Evolutionary conservation across 495 filamentous ascomycete genomes (phyloP).

Genomic region (Oidiodendron maius): DNA sequence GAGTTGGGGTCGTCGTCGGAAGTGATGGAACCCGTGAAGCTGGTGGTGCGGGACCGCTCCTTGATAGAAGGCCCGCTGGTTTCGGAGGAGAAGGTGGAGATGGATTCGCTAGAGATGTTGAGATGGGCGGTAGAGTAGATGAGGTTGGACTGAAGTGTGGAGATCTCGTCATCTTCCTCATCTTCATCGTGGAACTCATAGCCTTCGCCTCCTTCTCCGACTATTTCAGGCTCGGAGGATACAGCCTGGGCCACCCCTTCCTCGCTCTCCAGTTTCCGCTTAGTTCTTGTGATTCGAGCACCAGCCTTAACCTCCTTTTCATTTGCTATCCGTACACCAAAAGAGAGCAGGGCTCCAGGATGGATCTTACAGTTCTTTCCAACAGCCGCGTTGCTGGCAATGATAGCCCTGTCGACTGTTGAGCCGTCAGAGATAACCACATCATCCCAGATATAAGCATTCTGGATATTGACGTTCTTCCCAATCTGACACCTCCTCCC

Average conservation of each 20-base stretch:
- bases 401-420: conserved; percentile 63
- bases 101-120: conserved; percentile 69
- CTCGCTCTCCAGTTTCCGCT: conserved; percentile 35
- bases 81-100: conserved; percentile 52
- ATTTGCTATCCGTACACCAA: conserved; percentile 64
- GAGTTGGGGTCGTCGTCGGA: conserved; percentile 41
- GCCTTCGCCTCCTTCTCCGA: conserved; percentile 52
- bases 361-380: conserved; percentile 64
- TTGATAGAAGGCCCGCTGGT: conserved; percentile 28
- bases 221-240: conserved; percentile 45
- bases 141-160: conserved; percentile 33
- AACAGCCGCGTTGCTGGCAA: conserved; percentile 64
- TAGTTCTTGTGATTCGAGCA: conserved; percentile 50
- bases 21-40: conserved; percentile 35
- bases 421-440: conserved; percentile 67
- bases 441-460: conserved; percentile 89
- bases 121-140: conserved; percentile 66
- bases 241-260: conserved; percentile 22
- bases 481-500: conserved; percentile 83
- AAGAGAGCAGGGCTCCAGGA: conserved; percentile 73
- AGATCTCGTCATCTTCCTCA: conserved; percentile 38
- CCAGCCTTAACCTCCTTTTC: conserved; percentile 41
- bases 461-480: conserved; percentile 67
- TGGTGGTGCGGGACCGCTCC: conserved; percentile 39
- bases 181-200: conserved; percentile 42